Base-by-base conservation (phyloP, 2,329 filamentous ascomycete genomes). In the Fusarium verticillioides region DNA sequence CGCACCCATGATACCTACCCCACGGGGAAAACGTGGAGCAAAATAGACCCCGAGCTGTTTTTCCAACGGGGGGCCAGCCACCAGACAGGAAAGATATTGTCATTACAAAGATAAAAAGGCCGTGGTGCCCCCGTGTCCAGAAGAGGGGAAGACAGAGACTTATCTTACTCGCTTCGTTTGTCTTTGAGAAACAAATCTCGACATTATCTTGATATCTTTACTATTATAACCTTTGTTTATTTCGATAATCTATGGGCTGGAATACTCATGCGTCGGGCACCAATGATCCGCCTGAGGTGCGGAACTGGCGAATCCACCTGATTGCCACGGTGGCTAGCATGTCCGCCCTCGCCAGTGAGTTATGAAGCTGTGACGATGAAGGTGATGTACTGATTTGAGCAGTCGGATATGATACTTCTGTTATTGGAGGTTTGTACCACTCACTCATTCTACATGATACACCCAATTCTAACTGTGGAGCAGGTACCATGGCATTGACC, bases 361-460 rank as follows among this genome's bases (percentile, higher is more conserved):
- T 13, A 21, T 18, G 12, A 26, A 9, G 15, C 10, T 21, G 19
- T 12, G 6, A 5, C 5, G 36, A 4, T 21, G 36, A 21, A 39
- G 37, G 4, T 2, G 1, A 1, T 1, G 15, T 56, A 30, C 47
- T 68, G 37, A 66, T 26, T 13, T 43, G 13, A 3, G 4, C 37
- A 80, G 79, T 82, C 78, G 81, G 80, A 63, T 82, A 83, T 58
- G 81, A 83, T 19, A 81, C 81, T 23, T 78, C 81, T 26, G 81
- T 84, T 53, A 83, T 84, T 30, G 82, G 82, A 46, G 82, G 59
- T 62, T 54, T 32, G 50, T 36, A n/a, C 39, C 10, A 21, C 19
- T 54, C 5, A 10, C 9, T 16, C 1, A 2, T 1, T 1, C 11
- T 2, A 0, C 4, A 9, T 12, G 7, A 32, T 5, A 9, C 0